These are phyloP conservation scores for Psidium guajava DNA, from an alignment of 345 rosid species.

Conservation along the genomic window DNA sequence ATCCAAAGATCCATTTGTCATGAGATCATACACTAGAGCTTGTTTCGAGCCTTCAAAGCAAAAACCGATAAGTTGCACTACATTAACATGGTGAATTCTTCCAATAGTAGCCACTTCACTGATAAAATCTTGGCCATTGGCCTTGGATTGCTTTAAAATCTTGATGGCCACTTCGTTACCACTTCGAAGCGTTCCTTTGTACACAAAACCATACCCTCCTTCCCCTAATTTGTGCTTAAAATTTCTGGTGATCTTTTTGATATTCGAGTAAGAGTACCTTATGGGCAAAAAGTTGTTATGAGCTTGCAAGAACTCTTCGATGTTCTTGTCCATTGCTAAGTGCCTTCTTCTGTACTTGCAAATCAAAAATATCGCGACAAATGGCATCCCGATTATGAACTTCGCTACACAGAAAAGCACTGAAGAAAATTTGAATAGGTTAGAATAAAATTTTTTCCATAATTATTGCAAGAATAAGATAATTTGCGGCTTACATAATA, in stretches of 20 bases:
- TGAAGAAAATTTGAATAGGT: background rate
- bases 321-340: background rate
- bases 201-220: background rate
- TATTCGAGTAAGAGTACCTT: background rate
- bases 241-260: background rate
- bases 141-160: background rate
- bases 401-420: background rate
- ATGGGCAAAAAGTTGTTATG: background rate
- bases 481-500: background rate
- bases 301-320: background rate
- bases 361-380: background rate
- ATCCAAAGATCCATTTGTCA: background rate
- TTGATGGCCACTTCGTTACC: background rate
- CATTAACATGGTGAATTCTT: background rate
- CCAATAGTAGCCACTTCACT: background rate
- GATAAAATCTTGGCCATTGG: background rate
- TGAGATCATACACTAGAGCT: background rate
- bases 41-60: background rate
- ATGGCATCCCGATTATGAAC: background rate
- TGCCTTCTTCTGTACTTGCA: background rate
- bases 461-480: background rate
- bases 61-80: background rate
- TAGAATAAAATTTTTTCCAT: background rate
- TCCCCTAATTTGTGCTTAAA: background rate
- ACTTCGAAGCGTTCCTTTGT: accelerated